These are phyloP conservation scores for Fraxinus floribunda DNA, from an alignment of 305 asterid genomes.

Conservation along the genomic window DNA sequence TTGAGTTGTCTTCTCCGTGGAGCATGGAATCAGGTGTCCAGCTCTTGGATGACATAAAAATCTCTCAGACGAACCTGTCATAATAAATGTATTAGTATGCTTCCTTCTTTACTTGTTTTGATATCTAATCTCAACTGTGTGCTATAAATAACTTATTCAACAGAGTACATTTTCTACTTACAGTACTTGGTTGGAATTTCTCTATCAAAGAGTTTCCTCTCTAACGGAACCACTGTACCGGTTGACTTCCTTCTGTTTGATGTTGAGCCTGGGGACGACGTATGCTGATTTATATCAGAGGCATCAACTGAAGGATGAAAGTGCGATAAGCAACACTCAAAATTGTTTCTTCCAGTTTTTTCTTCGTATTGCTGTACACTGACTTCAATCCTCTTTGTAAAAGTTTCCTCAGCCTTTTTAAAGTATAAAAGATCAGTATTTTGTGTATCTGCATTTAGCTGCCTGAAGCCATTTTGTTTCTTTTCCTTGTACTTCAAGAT, in stretches of 20 bases:
- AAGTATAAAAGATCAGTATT: slow-evolving; percentile 2
- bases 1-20: slow-evolving; percentile 40
- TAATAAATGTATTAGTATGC: background rate
- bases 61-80: slow-evolving; percentile 48
- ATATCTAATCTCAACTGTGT: background rate
- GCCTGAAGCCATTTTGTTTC: background rate
- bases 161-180: slow-evolving; percentile 27
- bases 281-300: slow-evolving; percentile 16
- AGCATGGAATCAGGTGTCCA: slow-evolving; percentile 49
- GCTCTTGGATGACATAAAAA: slow-evolving; percentile 49
- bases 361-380: background rate
- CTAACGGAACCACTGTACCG: slow-evolving; percentile 27
- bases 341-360: slow-evolving; percentile 14
- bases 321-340: slow-evolving; percentile 12
- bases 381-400: slow-evolving; percentile 17
- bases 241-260: slow-evolving; percentile 32
- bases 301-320: slow-evolving; percentile 14
- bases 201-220: slow-evolving; percentile 28
- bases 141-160: background rate
- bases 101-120: background rate
- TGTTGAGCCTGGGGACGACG: slow-evolving; percentile 23
- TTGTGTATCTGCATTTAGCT: slow-evolving; percentile 7
- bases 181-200: slow-evolving; percentile 32
- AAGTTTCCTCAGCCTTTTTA: slow-evolving; percentile 20
- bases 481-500: background rate